A percentile compares a stretch with the other conserved stretches of the same genome.
These are phyloP conservation scores for Glebionis coronaria DNA, from an alignment of 129 eudicot species.

Conservation along the genomic window DNA sequence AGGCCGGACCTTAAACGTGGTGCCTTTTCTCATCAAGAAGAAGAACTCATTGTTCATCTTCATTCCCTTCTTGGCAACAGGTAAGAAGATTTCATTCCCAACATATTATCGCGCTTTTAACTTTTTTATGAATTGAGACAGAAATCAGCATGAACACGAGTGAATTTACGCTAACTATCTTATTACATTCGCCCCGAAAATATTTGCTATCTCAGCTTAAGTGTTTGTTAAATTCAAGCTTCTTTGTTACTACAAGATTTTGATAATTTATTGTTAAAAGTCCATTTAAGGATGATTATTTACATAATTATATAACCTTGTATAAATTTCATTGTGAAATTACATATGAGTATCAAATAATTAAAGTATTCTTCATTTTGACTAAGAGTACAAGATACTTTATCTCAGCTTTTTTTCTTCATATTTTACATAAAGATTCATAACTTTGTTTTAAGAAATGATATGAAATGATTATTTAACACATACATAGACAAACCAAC, in stretches of 20 bases:
- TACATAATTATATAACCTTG: not conserved
- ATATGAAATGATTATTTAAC: too few relatives aligned
- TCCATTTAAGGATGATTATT: not conserved
- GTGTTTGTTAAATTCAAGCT: not conserved
- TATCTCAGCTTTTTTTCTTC: not conserved
- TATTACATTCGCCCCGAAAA: too few relatives aligned
- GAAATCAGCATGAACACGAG: not conserved
- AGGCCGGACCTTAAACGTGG: conserved; percentile 94
- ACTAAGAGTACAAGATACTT: not conserved
- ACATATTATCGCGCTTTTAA: not conserved
- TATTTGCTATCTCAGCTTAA: not conserved
- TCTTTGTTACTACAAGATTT: too few relatives aligned
- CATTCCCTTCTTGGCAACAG: conserved; percentile 96
- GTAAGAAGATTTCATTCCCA: conserved; percentile 21
- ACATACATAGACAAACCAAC: too few relatives aligned
- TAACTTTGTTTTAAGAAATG: too few relatives aligned
- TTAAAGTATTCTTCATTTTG: not conserved
- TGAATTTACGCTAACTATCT: not conserved
- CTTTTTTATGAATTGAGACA: not conserved
- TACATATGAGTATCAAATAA: not conserved
- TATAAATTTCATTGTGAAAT: not conserved
- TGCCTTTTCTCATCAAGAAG: conserved; percentile 88
- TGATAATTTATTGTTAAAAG: not conserved
- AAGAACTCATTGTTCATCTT: conserved; percentile 75
- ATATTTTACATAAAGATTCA: not conserved